Conservation (phyloP, 176 grass and related monocot species). For the Eremochloa ophiuroides region DNA sequence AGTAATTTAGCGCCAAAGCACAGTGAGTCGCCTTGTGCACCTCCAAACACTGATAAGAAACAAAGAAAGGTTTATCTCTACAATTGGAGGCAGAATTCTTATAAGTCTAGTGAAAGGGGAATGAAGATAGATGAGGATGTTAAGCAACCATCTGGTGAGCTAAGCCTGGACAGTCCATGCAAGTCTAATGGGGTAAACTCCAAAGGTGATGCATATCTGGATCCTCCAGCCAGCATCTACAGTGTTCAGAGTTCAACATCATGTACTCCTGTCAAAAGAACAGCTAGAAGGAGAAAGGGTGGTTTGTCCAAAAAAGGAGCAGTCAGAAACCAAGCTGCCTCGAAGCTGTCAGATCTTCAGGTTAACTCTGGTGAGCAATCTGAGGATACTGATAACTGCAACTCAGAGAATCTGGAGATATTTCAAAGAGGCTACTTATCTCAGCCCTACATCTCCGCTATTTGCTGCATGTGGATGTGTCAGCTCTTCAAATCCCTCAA, state of each 20-base stretch:
- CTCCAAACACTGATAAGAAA: constrained; percentile 47
- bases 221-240: constrained; percentile 34
- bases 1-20: constrained; percentile 22
- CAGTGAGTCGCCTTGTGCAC: constrained; percentile 16
- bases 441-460: constrained; percentile 48
- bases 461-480: constrained; percentile 71
- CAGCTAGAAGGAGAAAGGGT: constrained; percentile 49
- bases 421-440: constrained; percentile 30
- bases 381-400: constrained; percentile 62
- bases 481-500: constrained; percentile 66
- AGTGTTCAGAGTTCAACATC: constrained; percentile 42
- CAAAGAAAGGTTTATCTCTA: constrained; percentile 67
- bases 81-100: constrained; percentile 82
- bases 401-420: constrained; percentile 35
- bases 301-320: constrained; percentile 34
- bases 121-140: constrained; percentile 44
- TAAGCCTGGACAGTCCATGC: constrained; percentile 38
- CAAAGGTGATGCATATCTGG: constrained; percentile 35
- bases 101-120: constrained; percentile 49
- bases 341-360: constrained; percentile 39
- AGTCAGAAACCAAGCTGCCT: constrained; percentile 28
- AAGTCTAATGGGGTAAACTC: constrained; percentile 43
- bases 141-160: constrained; percentile 33
- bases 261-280: constrained; percentile 48
- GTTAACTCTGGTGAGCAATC: constrained; percentile 55